phyloP scores from a whole-genome alignment of 2,329 filamentous ascomycete genomes.

The Dactylonectria macrodidyma region DNA sequence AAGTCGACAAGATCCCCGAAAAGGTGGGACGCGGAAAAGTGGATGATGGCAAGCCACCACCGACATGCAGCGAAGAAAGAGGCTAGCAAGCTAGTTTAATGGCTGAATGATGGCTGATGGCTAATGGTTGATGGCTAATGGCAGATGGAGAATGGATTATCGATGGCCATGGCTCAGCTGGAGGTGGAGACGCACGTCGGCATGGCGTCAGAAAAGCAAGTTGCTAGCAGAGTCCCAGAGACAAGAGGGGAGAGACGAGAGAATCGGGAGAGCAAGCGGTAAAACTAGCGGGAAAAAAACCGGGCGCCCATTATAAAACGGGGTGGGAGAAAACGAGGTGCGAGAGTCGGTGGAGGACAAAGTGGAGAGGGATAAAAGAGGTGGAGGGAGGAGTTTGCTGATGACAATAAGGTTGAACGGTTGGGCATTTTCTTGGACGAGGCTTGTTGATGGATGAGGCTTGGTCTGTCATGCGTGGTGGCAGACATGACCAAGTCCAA shows the following conservation, averaged over 20 bases:
- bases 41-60: slow-evolving; percentile 25
- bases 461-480: slow-evolving; percentile 2
- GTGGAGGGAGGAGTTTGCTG: slow-evolving; percentile 10
- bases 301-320: background rate
- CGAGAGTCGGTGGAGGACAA: slow-evolving; percentile 16
- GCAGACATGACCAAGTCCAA: background rate
- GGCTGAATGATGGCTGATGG: slow-evolving; percentile 20
- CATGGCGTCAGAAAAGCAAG: slow-evolving; percentile 26
- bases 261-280: background rate
- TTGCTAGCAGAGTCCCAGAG: background rate
- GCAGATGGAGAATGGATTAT: too few relatives aligned
- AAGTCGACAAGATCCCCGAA: background rate
- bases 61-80: slow-evolving; percentile 19
- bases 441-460: background rate
- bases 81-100: background rate
- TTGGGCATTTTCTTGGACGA: background rate
- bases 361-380: slow-evolving; percentile 7
- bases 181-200: slow-evolving; percentile 26
- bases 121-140: slow-evolving; percentile 6
- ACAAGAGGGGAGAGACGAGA: background rate
- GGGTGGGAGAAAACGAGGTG: slow-evolving; percentile 11
- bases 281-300: background rate
- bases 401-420: slow-evolving; percentile 16
- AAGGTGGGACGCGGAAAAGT: slow-evolving; percentile 14
- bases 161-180: slow-evolving; percentile 11